A percentile compares a stretch with the other conserved stretches of the same genome.
phyloP scores from a whole-genome alignment of 352 stramenopile species.

The Globisporangium irregulare region DNA sequence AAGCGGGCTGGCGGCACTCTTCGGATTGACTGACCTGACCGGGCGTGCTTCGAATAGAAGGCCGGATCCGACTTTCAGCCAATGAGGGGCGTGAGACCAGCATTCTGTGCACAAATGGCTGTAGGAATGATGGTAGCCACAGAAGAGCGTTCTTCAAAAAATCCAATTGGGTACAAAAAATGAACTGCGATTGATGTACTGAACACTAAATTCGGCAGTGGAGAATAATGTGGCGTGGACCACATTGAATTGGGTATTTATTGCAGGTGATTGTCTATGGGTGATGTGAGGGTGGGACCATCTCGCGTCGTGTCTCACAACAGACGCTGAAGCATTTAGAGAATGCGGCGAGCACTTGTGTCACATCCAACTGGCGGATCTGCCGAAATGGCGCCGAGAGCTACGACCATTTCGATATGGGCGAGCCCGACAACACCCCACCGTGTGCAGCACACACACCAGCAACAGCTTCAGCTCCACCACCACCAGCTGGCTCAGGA shows the following conservation, averaged over 20 bases:
- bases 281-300: not conserved
- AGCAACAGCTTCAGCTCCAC: not conserved
- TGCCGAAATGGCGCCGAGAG: not conserved
- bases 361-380: slow-evolving; percentile 13
- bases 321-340: not conserved
- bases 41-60: not conserved
- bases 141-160: slow-evolving; percentile 22
- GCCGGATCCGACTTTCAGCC: slow-evolving; percentile 6
- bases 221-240: not conserved
- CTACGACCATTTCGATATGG: slow-evolving; percentile 8
- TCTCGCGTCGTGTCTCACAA: not conserved
- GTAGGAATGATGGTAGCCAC: slow-evolving; percentile 28
- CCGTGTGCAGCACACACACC: not conserved
- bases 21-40: not conserved
- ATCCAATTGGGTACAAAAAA: slow-evolving; percentile 19
- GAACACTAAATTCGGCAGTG: not conserved
- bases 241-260: not conserved
- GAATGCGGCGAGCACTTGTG: not conserved
- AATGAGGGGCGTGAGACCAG: slow-evolving; percentile 17
- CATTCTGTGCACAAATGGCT: slow-evolving; percentile 19
- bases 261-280: not conserved
- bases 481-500: not conserved
- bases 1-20: not conserved
- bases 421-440: slow-evolving; percentile 5
- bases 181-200: not conserved